These are phyloP conservation scores for Hepatocystis sp. DNA, from an alignment of 169 alveolate species.

Conservation along the genomic window DNA sequence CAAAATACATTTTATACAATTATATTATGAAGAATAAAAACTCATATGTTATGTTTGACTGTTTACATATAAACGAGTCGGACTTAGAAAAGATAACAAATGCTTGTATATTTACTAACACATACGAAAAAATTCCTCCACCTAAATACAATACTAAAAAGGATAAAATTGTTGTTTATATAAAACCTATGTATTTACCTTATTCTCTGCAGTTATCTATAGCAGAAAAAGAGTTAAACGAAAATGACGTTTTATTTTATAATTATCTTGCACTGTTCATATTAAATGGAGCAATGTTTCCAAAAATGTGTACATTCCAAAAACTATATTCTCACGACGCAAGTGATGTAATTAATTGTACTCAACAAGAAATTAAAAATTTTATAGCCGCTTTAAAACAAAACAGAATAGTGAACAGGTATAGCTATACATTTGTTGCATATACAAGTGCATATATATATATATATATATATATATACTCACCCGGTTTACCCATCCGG, in stretches of 20 bases:
- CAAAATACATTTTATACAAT: slow-evolving; percentile 48
- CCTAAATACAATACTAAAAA: slow-evolving; percentile 41
- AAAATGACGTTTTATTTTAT: slow-evolving; percentile 41
- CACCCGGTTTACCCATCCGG: too few relatives aligned
- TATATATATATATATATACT: neutral
- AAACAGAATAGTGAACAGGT: slow-evolving; percentile 47
- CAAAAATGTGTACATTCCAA: slow-evolving; percentile 51
- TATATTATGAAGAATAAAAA: slow-evolving; percentile 67
- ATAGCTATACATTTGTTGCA: neutral
- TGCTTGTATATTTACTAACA: slow-evolving; percentile 56
- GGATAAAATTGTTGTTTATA: slow-evolving; percentile 56
- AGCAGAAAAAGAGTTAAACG: slow-evolving; percentile 48
- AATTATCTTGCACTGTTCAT: slow-evolving; percentile 61
- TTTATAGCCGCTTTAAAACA: slow-evolving; percentile 38
- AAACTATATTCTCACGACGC: slow-evolving; percentile 29
- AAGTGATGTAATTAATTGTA: slow-evolving; percentile 43
- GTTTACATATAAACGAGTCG: slow-evolving; percentile 47
- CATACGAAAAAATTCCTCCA: slow-evolving; percentile 70
- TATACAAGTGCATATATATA: neutral
- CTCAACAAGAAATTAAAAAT: slow-evolving; percentile 16
- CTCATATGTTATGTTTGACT: slow-evolving; percentile 67
- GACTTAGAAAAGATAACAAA: slow-evolving; percentile 66
- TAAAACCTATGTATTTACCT: slow-evolving; percentile 63
- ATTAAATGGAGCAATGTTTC: slow-evolving; percentile 72
- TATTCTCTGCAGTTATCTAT: slow-evolving; percentile 47